Base-by-base conservation (phyloP, 169 alveolate species). In the Cryptosporidium canis region DNA sequence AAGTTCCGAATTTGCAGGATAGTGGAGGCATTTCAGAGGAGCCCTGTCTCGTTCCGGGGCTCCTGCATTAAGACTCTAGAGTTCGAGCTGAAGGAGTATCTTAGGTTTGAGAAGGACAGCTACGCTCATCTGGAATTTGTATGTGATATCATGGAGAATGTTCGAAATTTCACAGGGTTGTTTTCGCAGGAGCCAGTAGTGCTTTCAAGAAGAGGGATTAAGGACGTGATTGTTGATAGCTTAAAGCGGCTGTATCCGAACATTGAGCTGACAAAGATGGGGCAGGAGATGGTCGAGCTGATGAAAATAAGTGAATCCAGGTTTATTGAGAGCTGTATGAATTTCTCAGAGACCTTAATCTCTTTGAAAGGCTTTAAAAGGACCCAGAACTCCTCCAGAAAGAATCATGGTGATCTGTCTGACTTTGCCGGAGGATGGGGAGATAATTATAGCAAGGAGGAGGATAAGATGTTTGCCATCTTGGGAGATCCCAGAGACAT, bases 251-350 rank as follows among this genome's bases (percentile, higher is more conserved):
- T 35, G 24, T 61, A 33, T 31, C 48, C 68, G 0, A 35, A 8
- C 11, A 29, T 61, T 0, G 24, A 61, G 8, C 12, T 61, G 47
- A 61, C 68, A 3, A 12, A 18, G 11, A 27, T n/a, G 12, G 83
- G 83, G 47, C 27, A 2, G 1, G 44, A 68, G 6, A 68, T 68
- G 6, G 53, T 68, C 47, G 33, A 44, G 29, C 29, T 29, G 27
- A 29, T 33, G 43, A 44, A 44, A 11, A 77, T 77, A 3, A 21
- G 18, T 2, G 61, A 37, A 39, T 4, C 21, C 14, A 55, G 87
- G n/a, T 77, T 77, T 58, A 24, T 55, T n/a, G 87, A 77, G 18
- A 77, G 87, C 27, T 77, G 87, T 58, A 45, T 29, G 37, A 77
- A 77, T 21, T 41, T 56, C 39, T 18, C 63, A 16, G 87, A 77